Evolutionary conservation across 192 early-diverging fungal species (phyloP), one percentile per base, ranked within the genome.

Genomic region (Coemansia sp.): DNA sequence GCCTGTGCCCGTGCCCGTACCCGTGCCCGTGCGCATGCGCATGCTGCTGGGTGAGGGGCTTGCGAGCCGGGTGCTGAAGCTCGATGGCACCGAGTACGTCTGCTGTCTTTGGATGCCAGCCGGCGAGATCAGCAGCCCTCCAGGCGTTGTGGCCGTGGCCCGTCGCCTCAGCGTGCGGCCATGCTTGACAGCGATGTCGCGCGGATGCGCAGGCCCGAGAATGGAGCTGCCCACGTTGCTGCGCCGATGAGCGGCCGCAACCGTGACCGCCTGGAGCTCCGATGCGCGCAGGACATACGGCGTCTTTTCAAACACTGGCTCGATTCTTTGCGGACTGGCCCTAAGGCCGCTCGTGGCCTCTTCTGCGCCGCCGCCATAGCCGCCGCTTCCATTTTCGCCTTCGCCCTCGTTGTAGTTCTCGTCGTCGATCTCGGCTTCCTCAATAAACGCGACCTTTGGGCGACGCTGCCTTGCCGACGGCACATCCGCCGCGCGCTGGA

Each of bases 381-480:
- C 20, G 19, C 55, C 8, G 14, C 35, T 42, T 48, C 48, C 6
- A 13, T 62, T 27, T 18, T 36, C 7, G 28, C 30, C 25, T 18
- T 36, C 7, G 28, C 30, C 25, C 14, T 27, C 68, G 28, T 20
- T 18, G 18, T 78, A 69, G 29, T 50, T 30, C 0, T 51, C 58
- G 16, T 11, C 35, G 7, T 50, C 52, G 45, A 1, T 20, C 6
- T 54, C 68, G 4, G 77, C 62, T 42, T 79, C 77, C n/a, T 79
- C 76, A 35, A 79, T 79, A 20, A 79, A 45, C 3, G 76, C 76
- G 23, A 73, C 71, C 23, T 79, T 79, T 36, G 76, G 67, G 7
- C 76, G 67, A 10, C 71, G 71, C 45, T n/a, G 10, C 29, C 57
- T 65, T n/a, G 23, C 57, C 2, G 51, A 49, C 6, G 62, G 42